phyloP scores from a whole-genome alignment of 177 flowering plant species.

The Vitis hybrid region DNA sequence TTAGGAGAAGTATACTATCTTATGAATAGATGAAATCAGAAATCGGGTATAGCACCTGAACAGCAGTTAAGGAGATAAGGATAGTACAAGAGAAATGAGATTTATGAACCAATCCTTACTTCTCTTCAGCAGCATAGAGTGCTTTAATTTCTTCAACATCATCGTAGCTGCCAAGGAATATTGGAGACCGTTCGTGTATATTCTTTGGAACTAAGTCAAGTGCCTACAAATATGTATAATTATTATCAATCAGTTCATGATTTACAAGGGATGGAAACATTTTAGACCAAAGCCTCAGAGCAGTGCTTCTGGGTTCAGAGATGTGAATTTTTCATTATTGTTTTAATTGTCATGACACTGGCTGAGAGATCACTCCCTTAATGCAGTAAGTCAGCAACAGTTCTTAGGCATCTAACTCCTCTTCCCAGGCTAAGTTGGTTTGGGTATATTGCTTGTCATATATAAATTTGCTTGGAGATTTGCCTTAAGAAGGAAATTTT shows the following conservation, averaged over 20 bases:
- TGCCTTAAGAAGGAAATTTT: too few relatives aligned
- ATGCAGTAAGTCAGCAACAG: neutral
- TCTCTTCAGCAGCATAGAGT: conserved; percentile 73
- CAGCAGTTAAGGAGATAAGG: too few relatives aligned
- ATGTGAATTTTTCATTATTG: neutral
- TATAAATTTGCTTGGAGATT: too few relatives aligned
- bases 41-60: too few relatives aligned
- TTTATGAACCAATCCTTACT: conserved; percentile 19
- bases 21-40: too few relatives aligned
- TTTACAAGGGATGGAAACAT: neutral
- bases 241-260: conserved; percentile 3
- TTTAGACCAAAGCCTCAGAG: neutral
- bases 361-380: neutral
- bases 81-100: neutral
- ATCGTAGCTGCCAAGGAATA: conserved; percentile 95
- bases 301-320: neutral
- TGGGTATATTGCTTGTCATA: neutral
- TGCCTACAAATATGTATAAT: conserved; percentile 49
- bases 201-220: conserved; percentile 83
- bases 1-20: too few relatives aligned
- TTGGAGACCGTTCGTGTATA: conserved; percentile 94
- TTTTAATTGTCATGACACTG: neutral
- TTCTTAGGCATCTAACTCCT: neutral
- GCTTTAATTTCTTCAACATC: conserved; percentile 94
- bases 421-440: neutral